Evolutionary conservation across 495 filamentous ascomycete genomes (phyloP), one percentile per base, ranked within the genome.

Genomic region (Xylaria grammica): DNA sequence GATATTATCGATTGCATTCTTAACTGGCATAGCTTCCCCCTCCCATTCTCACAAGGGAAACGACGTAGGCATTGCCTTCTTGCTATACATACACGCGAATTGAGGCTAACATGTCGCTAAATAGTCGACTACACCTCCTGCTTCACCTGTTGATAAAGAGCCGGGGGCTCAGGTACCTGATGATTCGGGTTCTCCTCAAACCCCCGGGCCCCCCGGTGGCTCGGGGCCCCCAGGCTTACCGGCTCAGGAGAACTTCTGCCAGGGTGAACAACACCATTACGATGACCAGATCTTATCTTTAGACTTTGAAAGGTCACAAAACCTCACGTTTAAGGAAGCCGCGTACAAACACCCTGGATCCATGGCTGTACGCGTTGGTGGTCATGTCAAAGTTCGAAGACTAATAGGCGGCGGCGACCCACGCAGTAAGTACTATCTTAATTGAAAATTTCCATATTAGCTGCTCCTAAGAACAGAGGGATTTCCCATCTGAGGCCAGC

Each of bases 341-440:
- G 61, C 67, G 26, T 34, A 69, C 26, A 36, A 49, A 20, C 64
- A 71, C n/a, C 56, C 48, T 17, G 55, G 61, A n/a, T 51, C 60
- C n/a, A 42, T 30, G 26, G 45, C 62, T 26, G 68, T 80, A 30
- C 72, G 67, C 32, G 67, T 80, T 27, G 74, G 70, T 32, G 81
- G 81, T 20, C 66, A 76, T 36, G 63, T 83, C 40, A 62, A 79
- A 45, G 48, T 83, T 34, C 79, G 79, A 44, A 71, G 72, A 1
- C 67, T 74, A 19, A 68, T 63, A 24, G 70, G 67, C 9, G 32
- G 29, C 26, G 55, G 64, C 19, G 55, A 63, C 34, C 72, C 79
- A 0, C 68, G 71, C 0, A 53, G 62, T 64, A n/a, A 64, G 62
- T 48, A 24, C 30, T 27, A 40, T 55, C 10, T 27, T 55, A 4